phyloP scores from a whole-genome alignment of 495 filamentous ascomycete genomes.

The Margaritispora aquatica region DNA sequence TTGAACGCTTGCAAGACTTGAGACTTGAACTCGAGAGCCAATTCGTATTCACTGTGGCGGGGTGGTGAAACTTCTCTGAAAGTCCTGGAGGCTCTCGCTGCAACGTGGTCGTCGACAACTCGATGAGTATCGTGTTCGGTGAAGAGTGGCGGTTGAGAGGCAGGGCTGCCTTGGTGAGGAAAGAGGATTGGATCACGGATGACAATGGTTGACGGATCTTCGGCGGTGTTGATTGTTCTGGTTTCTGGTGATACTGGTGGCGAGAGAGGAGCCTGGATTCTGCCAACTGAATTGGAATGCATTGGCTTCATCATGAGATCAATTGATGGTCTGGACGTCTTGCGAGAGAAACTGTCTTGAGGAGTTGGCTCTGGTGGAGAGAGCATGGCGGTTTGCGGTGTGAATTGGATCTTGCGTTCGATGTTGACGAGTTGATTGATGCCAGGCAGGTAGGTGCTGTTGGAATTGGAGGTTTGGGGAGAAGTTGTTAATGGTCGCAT shows the following conservation, averaged over 20 bases:
- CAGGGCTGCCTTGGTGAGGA: conserved; percentile 40
- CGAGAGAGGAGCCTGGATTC: conserved; percentile 51
- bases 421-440: conserved; percentile 17
- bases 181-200: conserved; percentile 57
- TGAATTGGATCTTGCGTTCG: conserved; percentile 13
- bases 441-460: conserved; percentile 14
- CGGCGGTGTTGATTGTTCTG: conserved; percentile 35
- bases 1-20: conserved; percentile 53
- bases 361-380: conserved; percentile 65
- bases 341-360: conserved; percentile 51
- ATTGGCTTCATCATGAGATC: conserved; percentile 38
- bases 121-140: conserved; percentile 41
- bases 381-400: conserved; percentile 56
- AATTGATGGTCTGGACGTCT: conserved; percentile 29
- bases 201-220: conserved; percentile 32
- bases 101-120: conserved; percentile 61
- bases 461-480: conserved; percentile 11
- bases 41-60: conserved; percentile 60
- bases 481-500: conserved; percentile 5
- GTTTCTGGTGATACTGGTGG: conserved; percentile 67
- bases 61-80: conserved; percentile 57
- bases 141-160: conserved; percentile 52
- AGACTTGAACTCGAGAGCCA: conserved; percentile 61
- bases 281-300: conserved; percentile 31
- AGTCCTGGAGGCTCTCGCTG: conserved; percentile 46